Evolutionary conservation across 192 early-diverging fungal species (phyloP).

Genomic region (Linderina pennispora): DNA sequence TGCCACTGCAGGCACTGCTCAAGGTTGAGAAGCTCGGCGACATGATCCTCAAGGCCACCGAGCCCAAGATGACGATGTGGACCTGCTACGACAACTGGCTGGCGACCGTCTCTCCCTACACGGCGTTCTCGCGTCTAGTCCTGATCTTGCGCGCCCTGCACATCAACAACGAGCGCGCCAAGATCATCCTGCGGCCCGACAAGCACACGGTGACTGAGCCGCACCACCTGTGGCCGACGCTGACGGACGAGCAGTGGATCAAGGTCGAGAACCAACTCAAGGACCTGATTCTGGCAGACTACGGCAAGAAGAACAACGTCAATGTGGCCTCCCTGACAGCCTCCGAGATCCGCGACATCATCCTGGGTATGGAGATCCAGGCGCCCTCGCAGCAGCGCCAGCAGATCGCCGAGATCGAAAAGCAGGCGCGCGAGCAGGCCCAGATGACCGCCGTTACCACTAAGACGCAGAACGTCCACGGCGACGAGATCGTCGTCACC

Average conservation of each 20-base stretch:
- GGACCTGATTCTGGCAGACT: conserved; percentile 96
- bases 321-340: conserved; percentile 94
- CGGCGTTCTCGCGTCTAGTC: conserved; percentile 95
- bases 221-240: conserved; percentile 97
- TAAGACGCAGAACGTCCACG: conserved; percentile 93
- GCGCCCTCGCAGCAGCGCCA: conserved; percentile 94
- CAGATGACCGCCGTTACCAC: conserved; percentile 95
- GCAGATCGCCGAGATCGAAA: conserved; percentile 97
- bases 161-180: conserved; percentile 97
- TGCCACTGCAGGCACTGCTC: conserved; percentile 96
- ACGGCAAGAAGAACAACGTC: conserved; percentile 99
- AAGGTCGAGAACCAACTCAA: conserved; percentile 91
- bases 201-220: conserved; percentile 87
- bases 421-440: conserved; percentile 87
- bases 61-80: conserved; percentile 93
- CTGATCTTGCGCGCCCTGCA: conserved; percentile 95
- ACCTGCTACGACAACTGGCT: conserved; percentile 98
- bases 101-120: conserved; percentile 89
- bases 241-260: conserved; percentile 97
- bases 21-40: conserved; percentile 99
- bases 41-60: conserved; percentile 95
- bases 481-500: conserved; percentile 97
- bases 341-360: conserved; percentile 97
- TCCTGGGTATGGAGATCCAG: conserved; percentile 98
- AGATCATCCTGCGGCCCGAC: conserved; percentile 93